Evolutionary conservation across 129 eudicot genomes (phyloP).

Genomic region (Daucus carota): DNA sequence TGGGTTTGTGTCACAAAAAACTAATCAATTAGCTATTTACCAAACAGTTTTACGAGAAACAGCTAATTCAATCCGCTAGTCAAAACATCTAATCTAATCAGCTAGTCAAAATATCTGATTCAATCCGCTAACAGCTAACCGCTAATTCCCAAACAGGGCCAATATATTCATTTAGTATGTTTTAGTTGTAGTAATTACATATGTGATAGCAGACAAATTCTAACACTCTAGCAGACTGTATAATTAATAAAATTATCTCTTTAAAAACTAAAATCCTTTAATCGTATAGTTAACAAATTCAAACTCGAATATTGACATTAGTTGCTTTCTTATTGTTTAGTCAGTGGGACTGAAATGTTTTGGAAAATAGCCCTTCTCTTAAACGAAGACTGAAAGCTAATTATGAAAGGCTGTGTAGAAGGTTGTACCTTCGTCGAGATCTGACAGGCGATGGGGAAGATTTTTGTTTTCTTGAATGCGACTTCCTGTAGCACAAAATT

Average conservation of each 20-base stretch:
- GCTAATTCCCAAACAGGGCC: no score
- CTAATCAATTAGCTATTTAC: no score
- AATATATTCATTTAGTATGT: background rate
- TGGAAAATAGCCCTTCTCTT: background rate
- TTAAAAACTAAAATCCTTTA: background rate
- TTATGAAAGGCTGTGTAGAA: constrained; percentile 6
- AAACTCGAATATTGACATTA: background rate
- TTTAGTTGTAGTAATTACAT: background rate
- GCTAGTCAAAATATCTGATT: no score
- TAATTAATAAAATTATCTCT: background rate
- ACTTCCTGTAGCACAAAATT: constrained; percentile 45
- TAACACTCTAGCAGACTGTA: no score
- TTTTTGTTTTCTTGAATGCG: constrained; percentile 41
- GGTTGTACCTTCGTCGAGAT: constrained; percentile 66
- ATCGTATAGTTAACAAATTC: background rate
- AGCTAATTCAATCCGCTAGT: no score
- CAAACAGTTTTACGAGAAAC: no score
- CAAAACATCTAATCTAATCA: no score
- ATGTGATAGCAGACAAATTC: no score
- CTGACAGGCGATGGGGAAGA: constrained; percentile 76
- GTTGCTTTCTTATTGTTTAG: background rate
- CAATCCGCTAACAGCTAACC: no score
- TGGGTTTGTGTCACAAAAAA: no score
- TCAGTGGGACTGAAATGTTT: background rate
- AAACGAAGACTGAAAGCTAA: background rate